Conservation (phyloP, 2,329 filamentous ascomycete genomes). For the Phyllosticta citriasiana region DNA sequence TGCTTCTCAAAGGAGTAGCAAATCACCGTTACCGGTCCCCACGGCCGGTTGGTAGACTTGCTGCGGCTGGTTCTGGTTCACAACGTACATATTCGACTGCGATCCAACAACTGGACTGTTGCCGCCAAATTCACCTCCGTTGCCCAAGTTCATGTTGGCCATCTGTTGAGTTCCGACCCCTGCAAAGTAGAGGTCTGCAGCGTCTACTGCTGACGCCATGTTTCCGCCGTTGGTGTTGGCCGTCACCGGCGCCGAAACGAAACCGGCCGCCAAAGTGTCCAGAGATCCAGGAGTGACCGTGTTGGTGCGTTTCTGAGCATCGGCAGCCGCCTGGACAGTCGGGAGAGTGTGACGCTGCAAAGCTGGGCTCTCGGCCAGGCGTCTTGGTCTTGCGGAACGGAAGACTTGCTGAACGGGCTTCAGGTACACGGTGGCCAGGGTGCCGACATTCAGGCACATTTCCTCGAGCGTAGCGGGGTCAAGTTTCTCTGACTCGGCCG, state of each 20-base stretch:
- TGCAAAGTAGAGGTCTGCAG: conserved; percentile 84
- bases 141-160: conserved; percentile 57
- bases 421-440: conserved; percentile 97
- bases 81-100: conserved; percentile 51
- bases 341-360: conserved; percentile 64
- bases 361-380: conserved; percentile 73
- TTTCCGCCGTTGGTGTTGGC: conserved; percentile 28
- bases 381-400: conserved; percentile 71
- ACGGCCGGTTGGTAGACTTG: conserved; percentile 60
- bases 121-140: conserved; percentile 30
- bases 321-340: conserved; percentile 38
- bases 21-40: conserved; percentile 60
- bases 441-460: conserved; percentile 95
- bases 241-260: not conserved
- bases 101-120: conserved; percentile 15
- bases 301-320: conserved; percentile 19
- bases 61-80: conserved; percentile 73
- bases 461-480: conserved; percentile 89
- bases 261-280: conserved; percentile 1
- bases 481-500: conserved; percentile 87
- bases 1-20: conserved; percentile 49
- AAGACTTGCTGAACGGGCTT: conserved; percentile 98
- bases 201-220: conserved; percentile 63
- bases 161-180: conserved; percentile 67
- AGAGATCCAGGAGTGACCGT: conserved; percentile 18